These are phyloP conservation scores for Protostelium mycophagum DNA, from an alignment of 78 protist species.

Conservation along the genomic window DNA sequence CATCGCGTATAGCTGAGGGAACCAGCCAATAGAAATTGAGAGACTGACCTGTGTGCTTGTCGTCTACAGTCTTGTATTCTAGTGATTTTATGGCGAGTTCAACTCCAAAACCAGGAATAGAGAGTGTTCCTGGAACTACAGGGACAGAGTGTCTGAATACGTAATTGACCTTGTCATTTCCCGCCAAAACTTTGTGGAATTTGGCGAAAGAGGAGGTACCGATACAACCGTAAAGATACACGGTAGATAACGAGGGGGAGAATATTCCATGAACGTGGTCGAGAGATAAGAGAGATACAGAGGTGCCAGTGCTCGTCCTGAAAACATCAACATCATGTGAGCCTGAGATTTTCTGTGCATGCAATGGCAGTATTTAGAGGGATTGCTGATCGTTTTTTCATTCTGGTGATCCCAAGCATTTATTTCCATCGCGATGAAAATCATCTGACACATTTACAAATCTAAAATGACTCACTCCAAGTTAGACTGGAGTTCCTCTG, in stretches of 20 bases:
- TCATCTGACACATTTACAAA: no score
- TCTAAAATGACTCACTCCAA: no score
- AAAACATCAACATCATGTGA: no score
- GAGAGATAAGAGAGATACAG: not conserved
- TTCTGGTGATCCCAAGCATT: no score
- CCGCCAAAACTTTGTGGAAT: not conserved
- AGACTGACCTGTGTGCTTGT: not conserved
- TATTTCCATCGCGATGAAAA: no score
- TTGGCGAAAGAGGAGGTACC: not conserved
- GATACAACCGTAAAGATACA: not conserved
- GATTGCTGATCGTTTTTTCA: no score
- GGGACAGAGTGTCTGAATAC: not conserved
- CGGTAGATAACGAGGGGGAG: not conserved
- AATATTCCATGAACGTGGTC: not conserved
- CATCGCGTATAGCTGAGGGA: no score
- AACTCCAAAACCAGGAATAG: constrained; percentile 48
- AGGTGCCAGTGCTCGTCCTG: not conserved
- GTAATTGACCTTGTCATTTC: not conserved
- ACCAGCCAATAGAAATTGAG: no score
- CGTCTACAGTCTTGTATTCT: constrained; percentile 54
- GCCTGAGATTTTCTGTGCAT: no score
- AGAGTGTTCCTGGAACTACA: not conserved
- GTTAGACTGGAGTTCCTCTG: no score
- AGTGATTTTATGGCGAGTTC: constrained; percentile 47
- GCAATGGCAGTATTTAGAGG: no score